Evolutionary conservation across 2,329 filamentous ascomycete genomes (phyloP).

Genomic region (Apiospora malaysiana): DNA sequence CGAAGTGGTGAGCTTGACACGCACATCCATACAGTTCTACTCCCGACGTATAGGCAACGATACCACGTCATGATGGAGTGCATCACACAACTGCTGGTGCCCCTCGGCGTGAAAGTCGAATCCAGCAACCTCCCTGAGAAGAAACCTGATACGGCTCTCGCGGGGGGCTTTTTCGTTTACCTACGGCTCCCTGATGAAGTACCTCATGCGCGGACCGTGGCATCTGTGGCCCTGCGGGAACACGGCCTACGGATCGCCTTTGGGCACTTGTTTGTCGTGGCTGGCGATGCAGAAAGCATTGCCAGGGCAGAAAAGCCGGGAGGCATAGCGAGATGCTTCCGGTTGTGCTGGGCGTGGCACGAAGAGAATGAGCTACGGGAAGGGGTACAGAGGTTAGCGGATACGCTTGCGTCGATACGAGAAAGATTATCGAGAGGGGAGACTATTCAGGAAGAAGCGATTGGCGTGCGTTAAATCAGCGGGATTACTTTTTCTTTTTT

Average conservation of each 20-base stretch:
- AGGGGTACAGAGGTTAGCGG: slow-evolving; percentile 57
- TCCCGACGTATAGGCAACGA: slow-evolving; percentile 57
- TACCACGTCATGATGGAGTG: slow-evolving; percentile 31
- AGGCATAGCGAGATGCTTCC: slow-evolving; percentile 55
- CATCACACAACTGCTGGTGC: slow-evolving; percentile 30
- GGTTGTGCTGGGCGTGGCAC: slow-evolving; percentile 65
- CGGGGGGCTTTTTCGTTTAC: slow-evolving; percentile 73
- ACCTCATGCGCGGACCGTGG: slow-evolving; percentile 49
- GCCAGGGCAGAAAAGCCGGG: slow-evolving; percentile 30
- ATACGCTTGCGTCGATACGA: slow-evolving; percentile 25
- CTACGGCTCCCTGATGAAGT: slow-evolving; percentile 54
- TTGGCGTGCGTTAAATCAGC: neutral
- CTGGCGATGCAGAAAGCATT: slow-evolving; percentile 39
- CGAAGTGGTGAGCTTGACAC: slow-evolving; percentile 55
- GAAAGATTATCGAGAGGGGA: slow-evolving; percentile 24
- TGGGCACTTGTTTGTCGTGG: slow-evolving; percentile 61
- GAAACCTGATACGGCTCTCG: slow-evolving; percentile 30
- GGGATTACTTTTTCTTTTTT: no score
- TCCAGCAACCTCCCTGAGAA: slow-evolving; percentile 18
- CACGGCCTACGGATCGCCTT: slow-evolving; percentile 60
- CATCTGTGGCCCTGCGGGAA: slow-evolving; percentile 54
- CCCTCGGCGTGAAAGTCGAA: slow-evolving; percentile 31
- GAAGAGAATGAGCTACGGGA: slow-evolving; percentile 58
- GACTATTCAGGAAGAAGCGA: slow-evolving; percentile 19
- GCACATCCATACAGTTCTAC: slow-evolving; percentile 58